These are phyloP conservation scores for Arthromyces matolae DNA, from an alignment of 768 basidiomycete species.

Conservation along the genomic window DNA sequence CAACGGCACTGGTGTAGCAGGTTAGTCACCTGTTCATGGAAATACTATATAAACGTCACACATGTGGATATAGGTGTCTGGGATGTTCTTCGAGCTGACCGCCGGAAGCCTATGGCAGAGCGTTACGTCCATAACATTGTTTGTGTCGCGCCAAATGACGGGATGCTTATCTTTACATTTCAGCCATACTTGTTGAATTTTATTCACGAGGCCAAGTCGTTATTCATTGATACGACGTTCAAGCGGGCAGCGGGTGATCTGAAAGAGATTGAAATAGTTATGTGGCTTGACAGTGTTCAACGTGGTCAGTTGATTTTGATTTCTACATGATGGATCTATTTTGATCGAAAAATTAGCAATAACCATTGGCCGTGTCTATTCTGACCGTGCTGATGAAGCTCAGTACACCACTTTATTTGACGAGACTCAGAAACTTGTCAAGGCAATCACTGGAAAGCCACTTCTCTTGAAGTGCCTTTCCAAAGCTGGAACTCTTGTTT, in stretches of 20 bases:
- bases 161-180: conserved; percentile 22
- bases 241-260: conserved; percentile 7
- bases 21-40: neutral
- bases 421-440: conserved; percentile 14
- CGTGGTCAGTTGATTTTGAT: conserved; percentile 9
- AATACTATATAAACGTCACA: neutral
- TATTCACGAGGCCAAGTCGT: conserved; percentile 10
- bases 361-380: conserved; percentile 15
- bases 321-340: neutral
- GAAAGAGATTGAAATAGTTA: conserved; percentile 19
- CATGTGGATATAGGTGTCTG: conserved; percentile 1
- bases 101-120: conserved; percentile 23
- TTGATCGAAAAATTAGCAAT: conserved; percentile 10
- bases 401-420: conserved; percentile 18
- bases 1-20: neutral
- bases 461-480: conserved; percentile 17
- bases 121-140: conserved; percentile 17
- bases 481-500: conserved; percentile 9
- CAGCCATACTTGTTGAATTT: conserved; percentile 8
- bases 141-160: conserved; percentile 5
- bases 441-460: conserved; percentile 10
- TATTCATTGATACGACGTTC: conserved; percentile 18
- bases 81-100: conserved; percentile 19
- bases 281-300: conserved; percentile 13
- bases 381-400: conserved; percentile 9